Percentiles rank a stretch among this genome's conserved stretches.
Conservation (phyloP, 805 yeast genomes). For the Zygoascus biomembranicola region DNA sequence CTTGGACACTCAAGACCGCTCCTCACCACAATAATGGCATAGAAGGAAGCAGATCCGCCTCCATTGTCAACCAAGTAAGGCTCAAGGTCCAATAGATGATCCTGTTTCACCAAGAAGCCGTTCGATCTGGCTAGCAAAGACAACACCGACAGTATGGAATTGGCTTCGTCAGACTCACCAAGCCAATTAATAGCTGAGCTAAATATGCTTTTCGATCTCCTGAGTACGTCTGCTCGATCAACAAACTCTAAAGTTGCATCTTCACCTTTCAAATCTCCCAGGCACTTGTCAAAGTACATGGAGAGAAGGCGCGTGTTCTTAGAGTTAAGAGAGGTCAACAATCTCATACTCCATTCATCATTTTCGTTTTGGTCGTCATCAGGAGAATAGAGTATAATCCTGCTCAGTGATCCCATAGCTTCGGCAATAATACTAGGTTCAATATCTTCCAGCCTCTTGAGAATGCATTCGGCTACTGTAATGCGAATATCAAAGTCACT, state of each 20-base stretch:
- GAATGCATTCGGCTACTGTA: conserved; percentile 41
- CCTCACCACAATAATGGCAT: conserved; percentile 48
- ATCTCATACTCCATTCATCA: background rate
- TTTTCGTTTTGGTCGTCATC: background rate
- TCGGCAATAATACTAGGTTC: conserved; percentile 43
- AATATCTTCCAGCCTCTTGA: conserved; percentile 58
- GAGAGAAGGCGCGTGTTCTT: background rate
- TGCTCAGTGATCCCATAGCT: conserved; percentile 1
- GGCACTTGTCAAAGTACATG: background rate
- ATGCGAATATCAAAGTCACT: conserved; percentile 25
- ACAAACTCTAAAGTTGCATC: background rate
- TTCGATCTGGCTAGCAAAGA: conserved; percentile 48
- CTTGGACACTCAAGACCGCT: conserved; percentile 36
- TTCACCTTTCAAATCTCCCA: background rate
- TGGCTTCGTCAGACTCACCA: conserved; percentile 12
- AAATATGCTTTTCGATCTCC: background rate
- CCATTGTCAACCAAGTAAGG: conserved; percentile 51
- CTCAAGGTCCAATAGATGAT: conserved; percentile 57
- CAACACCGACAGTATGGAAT: conserved; percentile 30
- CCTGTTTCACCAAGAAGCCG: conserved; percentile 49
- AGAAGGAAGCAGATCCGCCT: conserved; percentile 33
- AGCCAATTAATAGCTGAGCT: conserved; percentile 1
- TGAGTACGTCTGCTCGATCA: background rate
- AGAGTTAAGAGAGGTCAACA: background rate
- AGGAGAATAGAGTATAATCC: conserved; percentile 1